These are phyloP conservation scores for Jacaranda mimosifolia DNA, from an alignment of 257 asterid genomes.

Conservation along the genomic window DNA sequence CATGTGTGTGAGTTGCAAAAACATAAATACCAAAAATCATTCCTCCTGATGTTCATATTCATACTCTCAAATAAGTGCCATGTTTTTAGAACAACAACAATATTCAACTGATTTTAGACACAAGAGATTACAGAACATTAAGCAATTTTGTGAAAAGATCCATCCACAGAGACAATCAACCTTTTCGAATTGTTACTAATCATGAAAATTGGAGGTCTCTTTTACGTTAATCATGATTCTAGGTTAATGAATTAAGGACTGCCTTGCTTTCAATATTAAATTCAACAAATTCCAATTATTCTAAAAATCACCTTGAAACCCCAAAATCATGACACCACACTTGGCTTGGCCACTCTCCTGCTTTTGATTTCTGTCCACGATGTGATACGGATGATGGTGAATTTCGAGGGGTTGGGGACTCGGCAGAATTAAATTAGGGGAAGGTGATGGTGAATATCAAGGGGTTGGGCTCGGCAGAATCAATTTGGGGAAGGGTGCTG, in stretches of 20 bases:
- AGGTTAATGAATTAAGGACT: neutral
- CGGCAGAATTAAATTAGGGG: too few relatives aligned
- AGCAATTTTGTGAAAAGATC: neutral
- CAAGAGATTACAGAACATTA: slow-evolving; percentile 3
- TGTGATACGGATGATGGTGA: too few relatives aligned
- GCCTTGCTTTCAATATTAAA: too few relatives aligned
- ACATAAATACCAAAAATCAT: neutral
- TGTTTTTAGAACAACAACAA: neutral
- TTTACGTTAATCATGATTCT: neutral
- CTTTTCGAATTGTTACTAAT: neutral
- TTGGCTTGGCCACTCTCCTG: too few relatives aligned
- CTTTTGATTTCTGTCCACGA: too few relatives aligned
- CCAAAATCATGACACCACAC: too few relatives aligned
- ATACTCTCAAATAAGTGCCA: neutral
- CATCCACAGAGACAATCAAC: neutral
- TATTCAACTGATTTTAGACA: neutral
- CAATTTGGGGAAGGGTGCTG: too few relatives aligned
- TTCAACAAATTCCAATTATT: too few relatives aligned
- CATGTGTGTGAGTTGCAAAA: neutral
- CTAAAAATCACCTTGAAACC: too few relatives aligned
- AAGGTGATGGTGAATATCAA: too few relatives aligned
- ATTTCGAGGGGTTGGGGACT: too few relatives aligned
- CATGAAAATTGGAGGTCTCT: neutral
- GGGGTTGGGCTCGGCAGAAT: too few relatives aligned
- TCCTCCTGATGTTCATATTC: neutral